Base-by-base conservation (phyloP, 2,329 filamentous ascomycete genomes). In the Calycina herbarum region DNA sequence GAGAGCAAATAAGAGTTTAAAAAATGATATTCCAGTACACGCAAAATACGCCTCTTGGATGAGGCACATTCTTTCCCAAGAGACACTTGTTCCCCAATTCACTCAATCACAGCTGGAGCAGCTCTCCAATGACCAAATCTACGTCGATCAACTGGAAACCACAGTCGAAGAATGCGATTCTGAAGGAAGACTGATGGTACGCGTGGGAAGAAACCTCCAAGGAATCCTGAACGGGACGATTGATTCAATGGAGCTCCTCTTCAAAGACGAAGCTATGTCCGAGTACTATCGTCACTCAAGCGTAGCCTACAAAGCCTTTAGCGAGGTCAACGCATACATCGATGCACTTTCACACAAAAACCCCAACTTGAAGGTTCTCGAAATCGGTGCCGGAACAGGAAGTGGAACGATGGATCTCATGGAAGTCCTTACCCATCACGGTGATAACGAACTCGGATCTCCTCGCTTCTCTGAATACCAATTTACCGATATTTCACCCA, bases 331-430 rank as follows among this genome's bases (percentile, higher is more conserved):
- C 72, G 69, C 7, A 69, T 72, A 10, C 63, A 64, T 59, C 64
- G 74, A 20, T n/a, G 24, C 35, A 15, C 29, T 62, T 20, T 48
- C 61, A 38, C 48, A 62, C 27, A 56, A 57, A 40, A 62, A 57
- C 20, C 61, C 61, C 10, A 24, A 29, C 15, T 27, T 62, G 45
- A 75, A 76, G 65, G 73, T 78, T 67, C 69, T 77, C 1, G 75
- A 77, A 59, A 70, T 77, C 38, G 75, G 74, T 8, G 70, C 71
- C 13, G 73, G 73, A 10, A 75, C 72, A 8, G 71, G 73, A 13
- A 71, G 68, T 0, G 70, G 70, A 2, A 70, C 70, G 1, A 61
- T 60, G 11, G 35, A 61, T 13, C 57, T 69, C 2, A 65, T 76
- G 4, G 15, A 64, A 11, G 31, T 31, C 33, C 56, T 57, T 17